Base-by-base conservation (phyloP, 1,139 yeast genomes). In the Hemisphaericaspora subhashii region DNA sequence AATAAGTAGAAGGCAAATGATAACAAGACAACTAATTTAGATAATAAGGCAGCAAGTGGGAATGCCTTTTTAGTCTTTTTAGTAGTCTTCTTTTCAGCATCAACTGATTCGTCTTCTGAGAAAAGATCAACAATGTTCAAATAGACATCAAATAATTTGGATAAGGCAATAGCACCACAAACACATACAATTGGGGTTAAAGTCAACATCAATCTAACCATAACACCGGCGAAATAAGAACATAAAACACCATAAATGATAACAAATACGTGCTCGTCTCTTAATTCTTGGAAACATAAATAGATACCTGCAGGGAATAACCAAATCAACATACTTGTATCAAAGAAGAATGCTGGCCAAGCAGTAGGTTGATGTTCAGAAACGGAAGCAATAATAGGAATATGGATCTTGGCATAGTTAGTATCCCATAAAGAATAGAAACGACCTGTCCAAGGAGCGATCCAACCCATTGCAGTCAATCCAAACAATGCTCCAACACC, bases 341-440 rank as follows among this genome's bases (percentile, higher is more conserved):
- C 99, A 62, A 92, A 88, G 76, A 88, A 92, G 66, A 92, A 94
- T 9, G 97, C 82, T 11, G 98, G 96, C 99, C 99, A 94, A 10
- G 98, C 96, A 17, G 98, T 92, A 43, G 99, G 99, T 72, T 94
- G 99, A 72, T 94, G 99, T 68, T 94, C 99, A 11, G 96, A 87
- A 37, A 94, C 99, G 3, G 98, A 90, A 1, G 98, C 98, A 65
- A 94, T 94, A 59, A 94, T 94, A 38, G 99, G 99, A 55, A 94
- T 94, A 62, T 94, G 98, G 50, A 92, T 86, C 71, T 89, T 92
- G 47, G 99, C 99, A 57, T 94, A 94, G 60, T 79, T 86, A 4
- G 98, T 92, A 62, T 94, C 98, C 98, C 98, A 94, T 51, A 94
- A 72, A 4, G 98, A 90, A 68, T 94, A 94, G 72, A 94, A 94